phyloP scores from a whole-genome alignment of 2,329 filamentous ascomycete genomes.

The Neophaeococcomyces mojaviensis region DNA sequence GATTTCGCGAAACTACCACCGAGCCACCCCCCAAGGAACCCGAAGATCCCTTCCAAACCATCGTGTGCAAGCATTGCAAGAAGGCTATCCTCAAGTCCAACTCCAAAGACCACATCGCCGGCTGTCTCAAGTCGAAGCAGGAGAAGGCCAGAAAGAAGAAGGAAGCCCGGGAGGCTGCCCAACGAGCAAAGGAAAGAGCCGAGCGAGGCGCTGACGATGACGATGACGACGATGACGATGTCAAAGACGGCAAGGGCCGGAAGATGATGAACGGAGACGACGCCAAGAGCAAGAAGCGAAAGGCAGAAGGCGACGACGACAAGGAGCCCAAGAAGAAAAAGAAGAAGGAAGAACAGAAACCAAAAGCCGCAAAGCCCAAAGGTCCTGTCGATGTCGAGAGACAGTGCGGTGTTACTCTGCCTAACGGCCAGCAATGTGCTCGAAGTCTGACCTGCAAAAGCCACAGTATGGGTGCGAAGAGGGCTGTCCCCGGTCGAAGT shows the following conservation, averaged over 20 bases:
- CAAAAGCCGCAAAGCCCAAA: conserved; percentile 76
- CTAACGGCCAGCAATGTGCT: conserved; percentile 80
- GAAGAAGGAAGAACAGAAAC: conserved; percentile 86
- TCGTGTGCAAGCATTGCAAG: conserved; percentile 91
- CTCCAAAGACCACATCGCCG: conserved; percentile 70
- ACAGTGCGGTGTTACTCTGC: conserved; percentile 80
- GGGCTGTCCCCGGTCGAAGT: conserved; percentile 76
- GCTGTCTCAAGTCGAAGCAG: conserved; percentile 77
- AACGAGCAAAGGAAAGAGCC: conserved; percentile 50
- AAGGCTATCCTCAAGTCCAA: conserved; percentile 71
- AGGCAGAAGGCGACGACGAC: conserved; percentile 38
- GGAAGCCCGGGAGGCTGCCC: conserved; percentile 63
- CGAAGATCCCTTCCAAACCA: conserved; percentile 69
- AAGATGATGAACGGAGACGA: conserved; percentile 16
- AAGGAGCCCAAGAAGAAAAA: conserved; percentile 77
- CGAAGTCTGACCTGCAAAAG: conserved; percentile 88
- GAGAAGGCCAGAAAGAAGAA: conserved; percentile 72
- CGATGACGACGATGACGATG: conserved; percentile 31
- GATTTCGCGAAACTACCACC: conserved; percentile 22
- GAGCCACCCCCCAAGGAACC: conserved; percentile 51
- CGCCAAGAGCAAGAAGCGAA: conserved; percentile 25
- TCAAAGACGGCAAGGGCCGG: conserved; percentile 46
- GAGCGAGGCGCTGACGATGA: conserved; percentile 39
- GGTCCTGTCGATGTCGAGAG: conserved; percentile 89
- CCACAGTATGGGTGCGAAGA: conserved; percentile 89